These are phyloP conservation scores for Mucor circinelloides DNA, from an alignment of 371 early-diverging fungal genomes.

Conservation along the genomic window DNA sequence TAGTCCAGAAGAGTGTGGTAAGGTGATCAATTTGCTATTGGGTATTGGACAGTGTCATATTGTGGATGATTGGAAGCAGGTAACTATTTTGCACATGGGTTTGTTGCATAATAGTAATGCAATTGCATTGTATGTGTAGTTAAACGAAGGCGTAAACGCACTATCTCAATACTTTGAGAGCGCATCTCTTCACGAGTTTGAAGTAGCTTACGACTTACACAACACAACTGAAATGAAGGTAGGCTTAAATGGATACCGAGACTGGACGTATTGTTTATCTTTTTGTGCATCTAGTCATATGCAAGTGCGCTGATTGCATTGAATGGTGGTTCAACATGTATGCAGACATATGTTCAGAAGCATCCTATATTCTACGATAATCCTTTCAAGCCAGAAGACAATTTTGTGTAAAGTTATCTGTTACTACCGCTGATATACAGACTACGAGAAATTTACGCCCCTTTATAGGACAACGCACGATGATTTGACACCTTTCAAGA, in stretches of 20 bases:
- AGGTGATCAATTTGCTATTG: slow-evolving; percentile 61
- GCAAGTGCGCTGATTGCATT: slow-evolving; percentile 71
- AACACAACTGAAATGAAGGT: slow-evolving; percentile 72
- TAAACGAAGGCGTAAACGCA: slow-evolving; percentile 61
- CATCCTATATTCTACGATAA: slow-evolving; percentile 87
- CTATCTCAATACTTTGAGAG: slow-evolving; percentile 82
- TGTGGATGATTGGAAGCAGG: slow-evolving; percentile 57
- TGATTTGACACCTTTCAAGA: slow-evolving; percentile 44
- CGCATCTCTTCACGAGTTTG: slow-evolving; percentile 77
- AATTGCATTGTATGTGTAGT: neutral
- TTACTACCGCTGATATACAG: neutral
- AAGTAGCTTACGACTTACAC: slow-evolving; percentile 74
- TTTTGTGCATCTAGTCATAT: slow-evolving; percentile 46
- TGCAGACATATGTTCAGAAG: slow-evolving; percentile 84
- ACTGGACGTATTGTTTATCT: neutral
- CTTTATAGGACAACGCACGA: slow-evolving; percentile 23
- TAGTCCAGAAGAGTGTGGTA: slow-evolving; percentile 69
- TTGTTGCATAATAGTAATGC: neutral
- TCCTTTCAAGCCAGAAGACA: slow-evolving; percentile 61
- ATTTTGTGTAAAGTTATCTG: slow-evolving; percentile 43
- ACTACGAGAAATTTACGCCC: neutral
- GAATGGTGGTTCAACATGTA: slow-evolving; percentile 78
- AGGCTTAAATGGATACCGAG: neutral
- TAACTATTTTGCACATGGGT: slow-evolving; percentile 15
- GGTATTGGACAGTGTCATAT: slow-evolving; percentile 62